Evolutionary conservation across 257 asterid species (phyloP).

Genomic region (Haberlea rhodopensis): DNA sequence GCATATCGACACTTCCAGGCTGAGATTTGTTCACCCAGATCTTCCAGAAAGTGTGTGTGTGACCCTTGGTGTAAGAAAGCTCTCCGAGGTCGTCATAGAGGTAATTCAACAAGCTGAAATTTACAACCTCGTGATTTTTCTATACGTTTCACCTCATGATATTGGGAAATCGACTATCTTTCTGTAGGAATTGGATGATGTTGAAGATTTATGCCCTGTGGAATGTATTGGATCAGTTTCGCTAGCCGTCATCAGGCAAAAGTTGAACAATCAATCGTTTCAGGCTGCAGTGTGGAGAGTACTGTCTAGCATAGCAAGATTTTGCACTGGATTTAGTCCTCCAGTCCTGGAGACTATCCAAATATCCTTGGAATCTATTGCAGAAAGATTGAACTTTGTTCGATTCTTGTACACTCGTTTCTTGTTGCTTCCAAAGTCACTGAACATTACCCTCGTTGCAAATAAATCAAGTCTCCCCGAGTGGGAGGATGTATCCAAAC

Average conservation of each 20-base stretch:
- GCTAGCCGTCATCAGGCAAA: constrained; percentile 52
- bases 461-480: constrained; percentile 60
- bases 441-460: constrained; percentile 62
- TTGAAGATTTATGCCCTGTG: constrained; percentile 50
- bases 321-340: constrained; percentile 41
- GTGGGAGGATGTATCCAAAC: constrained; percentile 60
- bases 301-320: constrained; percentile 39
- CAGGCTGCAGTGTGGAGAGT: constrained; percentile 77
- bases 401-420: constrained; percentile 64
- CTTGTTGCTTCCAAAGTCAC: constrained; percentile 58
- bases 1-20: constrained; percentile 70
- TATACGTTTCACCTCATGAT: constrained; percentile 20
- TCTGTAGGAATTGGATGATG: constrained; percentile 61
- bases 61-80: constrained; percentile 72
- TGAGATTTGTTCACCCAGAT: constrained; percentile 82
- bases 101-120: constrained; percentile 35
- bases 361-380: constrained; percentile 49
- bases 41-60: constrained; percentile 65
- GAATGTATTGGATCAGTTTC: constrained; percentile 62
- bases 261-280: constrained; percentile 63
- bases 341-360: constrained; percentile 49
- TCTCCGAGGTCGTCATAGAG: constrained; percentile 90
- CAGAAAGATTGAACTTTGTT: constrained; percentile 73
- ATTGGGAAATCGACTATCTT: constrained; percentile 22
- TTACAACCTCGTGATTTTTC: constrained; percentile 14